phyloP scores from a whole-genome alignment of 1,284 basidiomycete genomes.

The Irpex rosettiformis region DNA sequence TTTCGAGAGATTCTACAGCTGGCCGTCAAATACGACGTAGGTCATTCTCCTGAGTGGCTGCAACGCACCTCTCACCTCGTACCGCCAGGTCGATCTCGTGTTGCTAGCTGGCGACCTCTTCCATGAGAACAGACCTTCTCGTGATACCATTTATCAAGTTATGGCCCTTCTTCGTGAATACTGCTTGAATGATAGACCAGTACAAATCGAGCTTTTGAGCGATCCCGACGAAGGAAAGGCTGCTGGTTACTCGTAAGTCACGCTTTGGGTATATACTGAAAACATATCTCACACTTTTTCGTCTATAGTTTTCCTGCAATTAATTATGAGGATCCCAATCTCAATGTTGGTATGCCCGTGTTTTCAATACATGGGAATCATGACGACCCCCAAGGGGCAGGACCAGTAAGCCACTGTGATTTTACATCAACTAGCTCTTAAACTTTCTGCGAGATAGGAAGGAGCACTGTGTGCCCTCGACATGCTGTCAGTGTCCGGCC shows the following conservation, averaged over 20 bases:
- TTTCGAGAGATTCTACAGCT: slow-evolving; percentile 93
- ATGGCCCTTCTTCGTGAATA: slow-evolving; percentile 91
- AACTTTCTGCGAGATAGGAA: slow-evolving; percentile 52
- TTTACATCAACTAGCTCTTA: background rate
- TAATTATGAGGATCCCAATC: slow-evolving; percentile 96
- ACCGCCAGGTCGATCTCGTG: slow-evolving; percentile 82
- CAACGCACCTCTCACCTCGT: background rate
- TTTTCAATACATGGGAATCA: slow-evolving; percentile 99
- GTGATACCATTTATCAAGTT: slow-evolving; percentile 86
- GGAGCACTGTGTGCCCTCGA: slow-evolving; percentile 96
- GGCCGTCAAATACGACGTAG: slow-evolving; percentile 82
- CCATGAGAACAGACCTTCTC: slow-evolving; percentile 94
- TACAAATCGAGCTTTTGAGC: slow-evolving; percentile 88
- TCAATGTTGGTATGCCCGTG: slow-evolving; percentile 93
- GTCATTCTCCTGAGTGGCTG: slow-evolving; percentile 21
- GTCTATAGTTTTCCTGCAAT: slow-evolving; percentile 84
- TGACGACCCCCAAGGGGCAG: slow-evolving; percentile 97
- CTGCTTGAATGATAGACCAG: slow-evolving; percentile 84
- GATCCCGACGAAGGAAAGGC: slow-evolving; percentile 90
- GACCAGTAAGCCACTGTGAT: slow-evolving; percentile 55
- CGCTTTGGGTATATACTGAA: slow-evolving; percentile 19
- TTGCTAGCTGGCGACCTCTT: slow-evolving; percentile 95
- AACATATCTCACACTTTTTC: slow-evolving; percentile 6
- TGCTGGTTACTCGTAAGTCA: slow-evolving; percentile 75
- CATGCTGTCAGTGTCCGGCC: slow-evolving; percentile 88